These are phyloP conservation scores for Metschnikowia similis DNA, from an alignment of 805 yeast genomes.

Conservation along the genomic window DNA sequence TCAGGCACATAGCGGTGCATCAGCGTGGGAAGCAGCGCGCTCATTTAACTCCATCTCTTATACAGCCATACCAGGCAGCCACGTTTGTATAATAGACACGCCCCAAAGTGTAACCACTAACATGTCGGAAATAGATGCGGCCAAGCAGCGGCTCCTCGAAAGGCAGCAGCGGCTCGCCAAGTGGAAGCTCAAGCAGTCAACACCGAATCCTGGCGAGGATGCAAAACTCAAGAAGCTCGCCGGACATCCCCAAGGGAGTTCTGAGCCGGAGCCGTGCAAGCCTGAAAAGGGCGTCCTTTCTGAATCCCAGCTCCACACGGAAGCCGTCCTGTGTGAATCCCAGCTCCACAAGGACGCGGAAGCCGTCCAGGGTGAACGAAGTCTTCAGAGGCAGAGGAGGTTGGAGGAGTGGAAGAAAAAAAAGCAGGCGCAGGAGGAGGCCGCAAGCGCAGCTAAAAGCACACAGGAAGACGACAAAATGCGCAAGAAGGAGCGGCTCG, in stretches of 20 bases:
- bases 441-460: neutral
- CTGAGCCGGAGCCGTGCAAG: neutral
- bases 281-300: neutral
- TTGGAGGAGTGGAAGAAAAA: constrained; percentile 19
- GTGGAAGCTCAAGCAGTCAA: constrained; percentile 56
- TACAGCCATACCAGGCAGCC: neutral
- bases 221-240: neutral
- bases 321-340: neutral
- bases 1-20: neutral
- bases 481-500: constrained; percentile 31
- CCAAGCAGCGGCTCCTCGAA: constrained; percentile 30
- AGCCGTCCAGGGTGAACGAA: constrained; percentile 7
- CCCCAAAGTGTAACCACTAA: constrained; percentile 8
- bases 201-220: neutral
- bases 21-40: neutral
- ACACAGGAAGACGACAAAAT: constrained; percentile 10
- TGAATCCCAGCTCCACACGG: neutral
- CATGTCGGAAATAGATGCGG: constrained; percentile 15
- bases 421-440: constrained; percentile 12
- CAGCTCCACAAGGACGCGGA: neutral
- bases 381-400: constrained; percentile 13
- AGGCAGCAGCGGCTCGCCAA: constrained; percentile 53
- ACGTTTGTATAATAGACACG: constrained; percentile 2
- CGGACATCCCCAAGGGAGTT: no score
- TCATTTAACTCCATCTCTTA: neutral